Conservation (phyloP, 2,329 filamentous ascomycete species). For the Beauveria varroae region DNA sequence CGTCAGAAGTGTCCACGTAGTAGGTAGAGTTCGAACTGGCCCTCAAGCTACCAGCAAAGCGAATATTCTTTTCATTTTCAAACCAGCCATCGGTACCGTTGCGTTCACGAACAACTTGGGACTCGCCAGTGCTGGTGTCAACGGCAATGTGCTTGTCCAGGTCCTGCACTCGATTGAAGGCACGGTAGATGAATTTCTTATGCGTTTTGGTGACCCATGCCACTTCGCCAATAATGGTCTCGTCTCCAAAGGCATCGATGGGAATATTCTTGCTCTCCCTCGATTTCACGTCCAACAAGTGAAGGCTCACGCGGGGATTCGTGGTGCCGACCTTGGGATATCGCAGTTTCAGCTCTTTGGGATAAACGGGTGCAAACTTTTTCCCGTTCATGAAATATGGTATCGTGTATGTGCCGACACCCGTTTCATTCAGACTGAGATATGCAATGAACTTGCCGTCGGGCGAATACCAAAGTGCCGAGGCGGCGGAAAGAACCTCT, state of each 20-base stretch:
- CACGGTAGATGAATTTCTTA: conserved; percentile 54
- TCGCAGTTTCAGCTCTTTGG: conserved; percentile 52
- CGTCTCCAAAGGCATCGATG: conserved; percentile 51
- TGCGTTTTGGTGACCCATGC: conserved; percentile 58
- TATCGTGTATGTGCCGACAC: conserved; percentile 57
- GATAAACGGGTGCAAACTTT: conserved; percentile 52
- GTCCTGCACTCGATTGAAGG: conserved; percentile 63
- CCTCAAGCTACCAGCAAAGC: conserved; percentile 43
- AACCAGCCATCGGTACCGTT: conserved; percentile 56
- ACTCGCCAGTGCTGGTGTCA: conserved; percentile 34
- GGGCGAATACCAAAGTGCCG: conserved; percentile 85
- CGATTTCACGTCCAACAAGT: conserved; percentile 46
- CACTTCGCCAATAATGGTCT: conserved; percentile 60
- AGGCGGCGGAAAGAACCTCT: conserved; percentile 56
- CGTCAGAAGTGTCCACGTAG: conserved; percentile 61
- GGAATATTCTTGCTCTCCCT: conserved; percentile 37
- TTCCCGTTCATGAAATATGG: conserved; percentile 58
- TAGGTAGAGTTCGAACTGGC: conserved; percentile 33
- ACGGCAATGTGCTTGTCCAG: conserved; percentile 55
- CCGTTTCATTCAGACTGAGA: conserved; percentile 75
- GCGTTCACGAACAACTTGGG: conserved; percentile 37
- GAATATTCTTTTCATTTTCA: conserved; percentile 49
- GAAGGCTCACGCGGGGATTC: conserved; percentile 57
- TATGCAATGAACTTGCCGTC: conserved; percentile 85
- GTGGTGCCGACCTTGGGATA: conserved; percentile 64